Evolutionary conservation across 192 early-diverging fungal species (phyloP).

Genomic region (Coemansia sp.): DNA sequence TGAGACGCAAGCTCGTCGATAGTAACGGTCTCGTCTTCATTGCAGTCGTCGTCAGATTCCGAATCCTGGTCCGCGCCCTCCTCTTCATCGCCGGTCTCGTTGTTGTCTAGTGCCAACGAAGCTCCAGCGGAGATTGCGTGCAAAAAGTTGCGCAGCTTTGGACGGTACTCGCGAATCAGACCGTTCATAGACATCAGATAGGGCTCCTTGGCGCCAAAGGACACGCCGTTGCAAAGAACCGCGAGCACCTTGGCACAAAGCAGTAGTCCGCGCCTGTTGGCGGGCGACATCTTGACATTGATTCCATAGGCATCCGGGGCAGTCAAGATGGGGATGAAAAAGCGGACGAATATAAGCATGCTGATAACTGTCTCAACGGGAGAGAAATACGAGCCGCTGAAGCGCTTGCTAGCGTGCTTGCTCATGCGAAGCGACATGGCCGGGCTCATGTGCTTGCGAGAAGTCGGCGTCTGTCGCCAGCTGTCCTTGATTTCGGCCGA

Average conservation of each 20-base stretch:
- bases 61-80: not conserved
- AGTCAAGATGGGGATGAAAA: slow-evolving; percentile 92
- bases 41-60: not conserved
- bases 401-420: slow-evolving; percentile 41
- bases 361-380: slow-evolving; percentile 65
- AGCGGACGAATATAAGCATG: slow-evolving; percentile 87
- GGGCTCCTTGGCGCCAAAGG: slow-evolving; percentile 89
- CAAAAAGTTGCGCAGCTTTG: slow-evolving; percentile 74
- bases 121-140: slow-evolving; percentile 53
- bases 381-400: slow-evolving; percentile 55
- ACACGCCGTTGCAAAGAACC: slow-evolving; percentile 89
- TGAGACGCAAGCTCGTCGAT: slow-evolving; percentile 51
- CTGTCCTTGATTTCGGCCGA: slow-evolving; percentile 26
- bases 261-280: slow-evolving; percentile 79
- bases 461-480: slow-evolving; percentile 33
- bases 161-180: slow-evolving; percentile 77
- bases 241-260: slow-evolving; percentile 92
- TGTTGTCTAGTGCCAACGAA: not conserved
- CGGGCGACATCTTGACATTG: slow-evolving; percentile 62
- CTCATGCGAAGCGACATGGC: slow-evolving; percentile 20
- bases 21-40: slow-evolving; percentile 29
- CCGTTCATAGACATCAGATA: slow-evolving; percentile 89
- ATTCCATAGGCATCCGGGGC: slow-evolving; percentile 79
- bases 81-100: slow-evolving; percentile 7
- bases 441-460: slow-evolving; percentile 33